Evolutionary conservation across 2,329 filamentous ascomycete genomes (phyloP), one percentile per base, ranked within the genome.

Genomic region (Hypoxylon sp.): DNA sequence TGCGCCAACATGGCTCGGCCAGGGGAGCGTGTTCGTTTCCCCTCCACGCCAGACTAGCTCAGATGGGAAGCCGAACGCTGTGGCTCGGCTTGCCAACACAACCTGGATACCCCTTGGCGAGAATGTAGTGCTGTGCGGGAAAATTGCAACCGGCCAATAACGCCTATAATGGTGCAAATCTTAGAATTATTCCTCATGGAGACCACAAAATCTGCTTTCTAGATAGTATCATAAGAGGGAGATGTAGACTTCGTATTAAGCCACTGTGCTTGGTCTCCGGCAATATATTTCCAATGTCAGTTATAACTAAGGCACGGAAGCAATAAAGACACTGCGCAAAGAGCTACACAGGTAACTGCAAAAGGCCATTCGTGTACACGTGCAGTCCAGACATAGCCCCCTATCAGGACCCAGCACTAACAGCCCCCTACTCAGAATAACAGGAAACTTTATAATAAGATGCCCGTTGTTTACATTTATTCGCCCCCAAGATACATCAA

Each of bases 1-100:
- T 72, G 93, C 94, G 2, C 94, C 94, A 7, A 92, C 89, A 0
- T 98, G 93, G 87, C 82, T 98, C n/a, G 94, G 94, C 1, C 83
- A 86, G 62, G 92, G 91, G 2, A 93, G 93, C 6, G 91, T 97
- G 8, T 83, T 88, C 10, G 92, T 97, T 2, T 89, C 87, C 48
- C 94, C 94, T 1, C 81, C 86, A 19, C 82, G 87, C 32, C 84
- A 82, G 41, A 71, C 76, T 2, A 83, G 84, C 58, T 76, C 78
- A 1, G 74, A 82, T 17, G 87, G 85, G 2, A 79, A 79, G 47
- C 82, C 84, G 4, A 77, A 85, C 49, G 83, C 90, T 6, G 88
- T 88, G 0, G 87, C 89, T 15, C 87, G 89, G 68, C 81, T 96
- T 48, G 82, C 79, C 47, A 82, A 89, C 56, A 87, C 92, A 10